Conservation (phyloP, 2,329 filamentous ascomycete genomes). For the Colletotrichum lindemuthianum region DNA sequence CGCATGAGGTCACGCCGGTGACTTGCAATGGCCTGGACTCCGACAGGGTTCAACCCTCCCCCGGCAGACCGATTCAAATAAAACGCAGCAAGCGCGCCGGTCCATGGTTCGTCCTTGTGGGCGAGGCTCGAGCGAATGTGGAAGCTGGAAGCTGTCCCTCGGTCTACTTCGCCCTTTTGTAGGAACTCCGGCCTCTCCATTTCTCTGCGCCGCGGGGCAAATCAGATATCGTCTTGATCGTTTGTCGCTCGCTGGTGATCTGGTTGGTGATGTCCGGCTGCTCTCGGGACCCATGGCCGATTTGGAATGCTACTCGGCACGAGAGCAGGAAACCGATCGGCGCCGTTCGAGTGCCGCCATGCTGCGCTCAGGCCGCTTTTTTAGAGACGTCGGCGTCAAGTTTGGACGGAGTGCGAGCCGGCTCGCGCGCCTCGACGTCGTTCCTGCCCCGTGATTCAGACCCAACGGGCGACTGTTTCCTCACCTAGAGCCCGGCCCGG, state of each 20-base stretch:
- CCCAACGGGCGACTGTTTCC: conserved; percentile 6
- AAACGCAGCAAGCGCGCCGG: conserved; percentile 21
- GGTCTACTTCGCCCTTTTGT: conserved; percentile 9
- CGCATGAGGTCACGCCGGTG: conserved; percentile 12
- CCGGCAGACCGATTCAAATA: conserved; percentile 13
- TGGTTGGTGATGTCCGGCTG: neutral
- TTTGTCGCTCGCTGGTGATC: conserved; percentile 4
- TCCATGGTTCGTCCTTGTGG: neutral
- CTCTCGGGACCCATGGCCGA: conserved; percentile 28
- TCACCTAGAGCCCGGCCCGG: conserved; percentile 11
- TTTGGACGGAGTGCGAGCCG: conserved; percentile 8
- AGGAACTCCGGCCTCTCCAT: conserved; percentile 13
- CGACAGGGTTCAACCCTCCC: conserved; percentile 21
- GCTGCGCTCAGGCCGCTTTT: conserved; percentile 16
- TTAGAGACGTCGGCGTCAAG: conserved; percentile 14
- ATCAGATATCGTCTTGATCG: conserved; percentile 10
- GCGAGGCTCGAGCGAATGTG: conserved; percentile 3
- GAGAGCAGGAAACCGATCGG: neutral
- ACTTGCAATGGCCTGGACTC: conserved; percentile 12
- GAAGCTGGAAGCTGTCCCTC: conserved; percentile 11
- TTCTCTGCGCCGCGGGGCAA: conserved; percentile 10
- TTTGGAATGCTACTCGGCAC: conserved; percentile 27
- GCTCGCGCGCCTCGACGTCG: conserved; percentile 24
- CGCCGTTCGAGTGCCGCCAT: neutral
- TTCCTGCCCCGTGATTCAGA: conserved; percentile 4